phyloP scores from a whole-genome alignment of 140 eudicot genomes.

The Stevia rebaudiana region DNA sequence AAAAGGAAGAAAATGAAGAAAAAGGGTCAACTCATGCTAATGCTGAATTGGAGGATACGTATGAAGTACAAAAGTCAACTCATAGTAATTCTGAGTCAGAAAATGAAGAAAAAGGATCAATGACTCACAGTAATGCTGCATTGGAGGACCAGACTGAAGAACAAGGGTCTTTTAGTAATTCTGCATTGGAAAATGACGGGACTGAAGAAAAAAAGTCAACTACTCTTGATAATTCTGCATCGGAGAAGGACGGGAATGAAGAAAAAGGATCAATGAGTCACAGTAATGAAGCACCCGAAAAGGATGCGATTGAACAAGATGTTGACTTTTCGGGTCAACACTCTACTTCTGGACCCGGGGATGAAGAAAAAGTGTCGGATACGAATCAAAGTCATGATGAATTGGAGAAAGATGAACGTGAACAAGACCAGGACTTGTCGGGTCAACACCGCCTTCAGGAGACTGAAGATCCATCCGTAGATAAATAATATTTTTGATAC shows the following conservation, averaged over 20 bases:
- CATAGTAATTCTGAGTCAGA: neutral
- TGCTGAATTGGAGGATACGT: neutral
- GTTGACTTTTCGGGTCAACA: neutral
- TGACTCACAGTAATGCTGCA: neutral
- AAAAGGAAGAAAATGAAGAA: conserved; percentile 19
- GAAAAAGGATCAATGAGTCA: conserved; percentile 12
- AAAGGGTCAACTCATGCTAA: neutral
- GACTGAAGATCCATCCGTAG: conserved; percentile 11
- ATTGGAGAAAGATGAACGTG: conserved; percentile 1
- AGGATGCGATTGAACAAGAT: neutral
- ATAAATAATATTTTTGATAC: neutral
- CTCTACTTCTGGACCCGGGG: neutral
- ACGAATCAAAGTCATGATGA: neutral
- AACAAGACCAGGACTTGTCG: conserved; percentile 9
- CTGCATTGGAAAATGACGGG: conserved; percentile 1
- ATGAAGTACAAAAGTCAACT: conserved; percentile 1
- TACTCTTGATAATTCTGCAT: conserved; percentile 1
- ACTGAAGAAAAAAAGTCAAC: conserved; percentile 12
- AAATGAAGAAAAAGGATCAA: conserved; percentile 2
- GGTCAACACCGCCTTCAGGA: conserved; percentile 9
- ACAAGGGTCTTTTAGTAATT: neutral
- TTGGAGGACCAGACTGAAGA: conserved; percentile 3
- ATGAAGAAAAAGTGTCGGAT: neutral
- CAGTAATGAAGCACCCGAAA: neutral
- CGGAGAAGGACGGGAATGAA: neutral